phyloP scores from a whole-genome alignment of 2,329 filamentous ascomycete genomes.

The Fusarium domesticum region DNA sequence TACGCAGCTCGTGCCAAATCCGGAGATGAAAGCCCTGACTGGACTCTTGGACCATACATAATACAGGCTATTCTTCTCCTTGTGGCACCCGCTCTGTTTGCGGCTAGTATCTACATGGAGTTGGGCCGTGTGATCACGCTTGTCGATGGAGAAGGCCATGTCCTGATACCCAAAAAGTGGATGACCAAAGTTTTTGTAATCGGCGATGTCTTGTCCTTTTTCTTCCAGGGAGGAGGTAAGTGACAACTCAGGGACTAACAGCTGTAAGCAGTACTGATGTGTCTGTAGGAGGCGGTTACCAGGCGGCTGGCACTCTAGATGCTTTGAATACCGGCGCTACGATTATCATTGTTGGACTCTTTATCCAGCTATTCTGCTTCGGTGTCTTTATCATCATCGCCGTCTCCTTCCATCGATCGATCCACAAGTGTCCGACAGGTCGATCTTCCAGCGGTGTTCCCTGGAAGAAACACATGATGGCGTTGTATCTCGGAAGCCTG shows the following conservation, averaged over 20 bases:
- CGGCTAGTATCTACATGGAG: slow-evolving; percentile 36
- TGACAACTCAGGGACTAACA: neutral
- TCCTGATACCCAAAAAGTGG: slow-evolving; percentile 7
- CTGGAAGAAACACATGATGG: slow-evolving; percentile 30
- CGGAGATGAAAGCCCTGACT: neutral
- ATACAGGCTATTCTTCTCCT: slow-evolving; percentile 34
- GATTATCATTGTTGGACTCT: slow-evolving; percentile 50
- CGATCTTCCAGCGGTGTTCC: slow-evolving; percentile 18
- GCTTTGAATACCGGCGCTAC: slow-evolving; percentile 36
- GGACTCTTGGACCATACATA: slow-evolving; percentile 25
- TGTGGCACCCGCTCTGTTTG: slow-evolving; percentile 39
- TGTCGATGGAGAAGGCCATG: slow-evolving; percentile 36
- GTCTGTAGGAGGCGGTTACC: slow-evolving; percentile 5
- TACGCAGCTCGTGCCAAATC: slow-evolving; percentile 3
- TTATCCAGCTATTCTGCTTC: slow-evolving; percentile 53
- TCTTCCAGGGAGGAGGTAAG: slow-evolving; percentile 13
- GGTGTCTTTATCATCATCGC: slow-evolving; percentile 49
- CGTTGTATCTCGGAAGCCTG: slow-evolving; percentile 21
- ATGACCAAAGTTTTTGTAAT: slow-evolving; percentile 19
- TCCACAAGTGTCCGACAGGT: slow-evolving; percentile 3
- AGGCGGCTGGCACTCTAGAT: slow-evolving; percentile 31
- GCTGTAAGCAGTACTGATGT: neutral
- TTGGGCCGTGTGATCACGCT: neutral
- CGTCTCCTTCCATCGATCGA: slow-evolving; percentile 40
- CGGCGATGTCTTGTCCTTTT: slow-evolving; percentile 16